A percentile compares a stretch with the other conserved stretches of the same genome.
Evolutionary conservation across 208 protist species (phyloP).

Genomic region (Trypanosoma scelopori): DNA sequence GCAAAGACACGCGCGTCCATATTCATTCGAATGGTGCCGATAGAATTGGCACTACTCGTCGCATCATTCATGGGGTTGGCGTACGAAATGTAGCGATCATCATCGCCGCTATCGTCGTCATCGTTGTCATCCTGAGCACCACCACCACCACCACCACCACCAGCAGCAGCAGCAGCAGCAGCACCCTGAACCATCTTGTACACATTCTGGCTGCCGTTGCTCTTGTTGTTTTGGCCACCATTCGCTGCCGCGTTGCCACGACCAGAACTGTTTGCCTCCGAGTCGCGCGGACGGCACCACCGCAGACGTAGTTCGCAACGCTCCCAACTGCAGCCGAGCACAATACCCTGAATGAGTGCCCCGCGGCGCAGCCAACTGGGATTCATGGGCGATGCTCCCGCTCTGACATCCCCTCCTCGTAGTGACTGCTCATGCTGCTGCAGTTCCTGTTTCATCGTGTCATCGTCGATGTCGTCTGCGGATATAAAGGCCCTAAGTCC

Average conservation of each 20-base stretch:
- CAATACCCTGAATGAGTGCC: constrained; percentile 68
- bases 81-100: constrained; percentile 32
- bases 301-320: constrained; percentile 70
- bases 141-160: too few relatives aligned
- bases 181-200: neutral
- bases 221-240: too few relatives aligned
- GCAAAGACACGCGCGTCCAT: constrained; percentile 58
- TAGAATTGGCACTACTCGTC: constrained; percentile 67
- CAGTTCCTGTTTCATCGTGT: constrained; percentile 53
- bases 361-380: constrained; percentile 67
- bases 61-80: constrained; percentile 32
- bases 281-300: constrained; percentile 66
- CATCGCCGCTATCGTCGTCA: constrained; percentile 3
- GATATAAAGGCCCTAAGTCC: constrained; percentile 66
- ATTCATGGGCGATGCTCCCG: constrained; percentile 6
- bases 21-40: constrained; percentile 55
- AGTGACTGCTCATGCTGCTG: constrained; percentile 43
- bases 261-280: neutral
- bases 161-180: too few relatives aligned
- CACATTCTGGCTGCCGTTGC: too few relatives aligned
- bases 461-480: constrained; percentile 55
- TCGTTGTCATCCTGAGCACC: constrained; percentile 3
- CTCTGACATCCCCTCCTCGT: constrained; percentile 27
- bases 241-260: constrained; percentile 4
- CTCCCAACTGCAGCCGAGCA: constrained; percentile 60